Evolutionary conservation across 2,329 filamentous ascomycete genomes (phyloP), one percentile per base, ranked within the genome.

Genomic region (Domatiomyces globalis): DNA sequence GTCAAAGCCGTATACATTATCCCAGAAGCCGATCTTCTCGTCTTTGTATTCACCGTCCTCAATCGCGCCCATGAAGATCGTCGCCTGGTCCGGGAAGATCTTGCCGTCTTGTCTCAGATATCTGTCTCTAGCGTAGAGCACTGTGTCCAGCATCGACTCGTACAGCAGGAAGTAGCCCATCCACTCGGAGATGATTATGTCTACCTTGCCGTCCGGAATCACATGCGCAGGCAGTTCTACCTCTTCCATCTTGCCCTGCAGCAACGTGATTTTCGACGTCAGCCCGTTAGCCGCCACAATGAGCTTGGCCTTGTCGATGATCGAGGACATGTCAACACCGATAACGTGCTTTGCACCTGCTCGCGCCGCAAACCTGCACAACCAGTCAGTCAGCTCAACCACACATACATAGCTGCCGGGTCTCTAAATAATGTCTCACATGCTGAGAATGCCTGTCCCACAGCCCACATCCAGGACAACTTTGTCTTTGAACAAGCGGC

Each of bases 221-320:
- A 59, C 52, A 64, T 87, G 84, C 71, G 85, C 95, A 18, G 92
- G 92, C 56, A 98, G 76, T 65, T 85, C 76, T 45, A 98, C 88
- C 73, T 98, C 92, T 75, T 98, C 92, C 92, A 98, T 98, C 80
- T 98, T 98, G 68, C 92, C 92, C 75, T 96, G 92, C 58, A 98
- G 80, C 54, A 98, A 80, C 49, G 92, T 96, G 69, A 98, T 95
- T 79, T 95, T 94, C 73, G 90, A 85, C 49, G 84, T 78, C 78
- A 98, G 81, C 62, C 90, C 89, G 69, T 98, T 98, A 61, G 78
- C 79, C 67, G 81, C 81, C 65, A 96, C 92, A 60, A 98, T 98
- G 75, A 96, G 86, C 64, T 82, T 83, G 45, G 92, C 92, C 78
- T 98, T 98, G 73, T 94, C 87, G 72, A 98, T 95, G 71, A 98